phyloP scores from a whole-genome alignment of 768 basidiomycete species.

The Tylopilus intermedius region DNA sequence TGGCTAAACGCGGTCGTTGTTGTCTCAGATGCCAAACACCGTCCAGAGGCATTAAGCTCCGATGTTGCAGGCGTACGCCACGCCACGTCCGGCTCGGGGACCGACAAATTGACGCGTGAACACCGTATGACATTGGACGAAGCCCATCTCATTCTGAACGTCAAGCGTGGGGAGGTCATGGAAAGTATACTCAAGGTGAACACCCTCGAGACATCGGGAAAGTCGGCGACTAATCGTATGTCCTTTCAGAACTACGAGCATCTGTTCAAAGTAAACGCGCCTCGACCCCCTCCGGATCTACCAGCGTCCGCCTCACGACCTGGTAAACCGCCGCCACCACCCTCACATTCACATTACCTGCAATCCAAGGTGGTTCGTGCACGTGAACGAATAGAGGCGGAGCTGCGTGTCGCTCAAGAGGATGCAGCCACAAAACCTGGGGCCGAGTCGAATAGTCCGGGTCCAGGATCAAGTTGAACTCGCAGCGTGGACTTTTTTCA shows the following conservation, averaged over 20 bases:
- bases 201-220: not conserved
- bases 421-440: constrained; percentile 20
- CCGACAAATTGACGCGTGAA: constrained; percentile 78
- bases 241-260: constrained; percentile 78
- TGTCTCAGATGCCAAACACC: constrained; percentile 71
- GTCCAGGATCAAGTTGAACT: constrained; percentile 22
- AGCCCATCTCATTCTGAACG: constrained; percentile 87
- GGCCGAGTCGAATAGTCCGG: constrained; percentile 13
- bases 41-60: constrained; percentile 64
- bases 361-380: constrained; percentile 97
- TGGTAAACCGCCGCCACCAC: constrained; percentile 40
- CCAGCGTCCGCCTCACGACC: constrained; percentile 35
- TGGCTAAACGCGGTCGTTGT: not conserved
- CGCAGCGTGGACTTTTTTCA: not conserved
- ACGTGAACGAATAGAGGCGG: constrained; percentile 91
- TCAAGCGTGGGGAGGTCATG: constrained; percentile 65
- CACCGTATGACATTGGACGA: constrained; percentile 95
- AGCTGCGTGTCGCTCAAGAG: constrained; percentile 39
- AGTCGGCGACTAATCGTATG: constrained; percentile 3
- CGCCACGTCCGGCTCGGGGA: constrained; percentile 68
- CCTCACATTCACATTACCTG: constrained; percentile 79
- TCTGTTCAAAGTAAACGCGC: constrained; percentile 85
- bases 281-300: constrained; percentile 50
- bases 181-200: constrained; percentile 71
- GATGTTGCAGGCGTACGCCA: constrained; percentile 72